Conservation (phyloP, 768 basidiomycete species). For the Leccinum imitatum region DNA sequence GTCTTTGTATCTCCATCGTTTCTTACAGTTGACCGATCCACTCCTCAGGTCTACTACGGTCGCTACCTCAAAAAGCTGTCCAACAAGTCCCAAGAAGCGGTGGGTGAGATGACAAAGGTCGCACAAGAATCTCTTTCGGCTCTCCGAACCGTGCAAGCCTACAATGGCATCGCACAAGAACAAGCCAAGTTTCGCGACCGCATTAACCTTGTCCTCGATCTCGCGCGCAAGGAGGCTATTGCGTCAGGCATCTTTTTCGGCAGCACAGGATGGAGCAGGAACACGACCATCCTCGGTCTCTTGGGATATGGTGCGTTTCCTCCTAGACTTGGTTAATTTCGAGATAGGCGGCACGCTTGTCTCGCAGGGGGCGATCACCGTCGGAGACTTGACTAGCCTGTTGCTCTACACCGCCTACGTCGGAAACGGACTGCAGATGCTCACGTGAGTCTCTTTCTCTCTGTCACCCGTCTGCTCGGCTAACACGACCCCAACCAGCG, state of each 20-base stretch:
- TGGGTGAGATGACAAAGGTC: slow-evolving; percentile 91
- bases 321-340: neutral
- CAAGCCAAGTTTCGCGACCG: slow-evolving; percentile 69
- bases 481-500: slow-evolving; percentile 23
- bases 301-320: slow-evolving; percentile 78
- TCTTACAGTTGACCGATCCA: slow-evolving; percentile 3
- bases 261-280: slow-evolving; percentile 89
- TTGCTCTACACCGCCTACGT: slow-evolving; percentile 91
- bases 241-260: slow-evolving; percentile 95
- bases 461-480: neutral
- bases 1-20: neutral
- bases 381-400: slow-evolving; percentile 88
- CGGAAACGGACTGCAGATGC: slow-evolving; percentile 74
- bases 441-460: slow-evolving; percentile 52
- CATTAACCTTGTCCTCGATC: slow-evolving; percentile 61
- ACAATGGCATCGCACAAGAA: slow-evolving; percentile 81
- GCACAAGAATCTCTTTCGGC: slow-evolving; percentile 90
- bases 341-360: slow-evolving; percentile 84
- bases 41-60: slow-evolving; percentile 86
- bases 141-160: slow-evolving; percentile 87
- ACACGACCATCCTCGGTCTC: slow-evolving; percentile 83
- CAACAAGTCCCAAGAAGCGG: slow-evolving; percentile 88
- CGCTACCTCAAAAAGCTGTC: slow-evolving; percentile 91
- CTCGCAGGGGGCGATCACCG: slow-evolving; percentile 81
- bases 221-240: slow-evolving; percentile 84